Base-by-base conservation (phyloP, 306 rosid genomes). In the Vachellia pachyceras region DNA sequence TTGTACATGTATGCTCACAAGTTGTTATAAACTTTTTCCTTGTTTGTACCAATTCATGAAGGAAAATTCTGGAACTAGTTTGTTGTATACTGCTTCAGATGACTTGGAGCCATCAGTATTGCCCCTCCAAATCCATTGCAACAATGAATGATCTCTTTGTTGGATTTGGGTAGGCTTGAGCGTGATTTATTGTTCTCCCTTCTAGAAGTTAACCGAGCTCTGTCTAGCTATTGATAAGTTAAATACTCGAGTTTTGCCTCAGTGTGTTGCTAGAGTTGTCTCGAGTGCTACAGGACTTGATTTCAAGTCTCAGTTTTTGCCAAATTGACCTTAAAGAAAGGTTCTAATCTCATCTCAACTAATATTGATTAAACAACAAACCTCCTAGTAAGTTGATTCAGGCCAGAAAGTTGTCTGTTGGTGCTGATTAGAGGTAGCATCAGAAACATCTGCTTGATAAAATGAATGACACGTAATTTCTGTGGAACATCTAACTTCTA, bases 371-470 rank as follows among this genome's bases (percentile, higher is more conserved):
- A 22, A 23, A 72, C 18, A 49, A 49, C 6, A 29, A 33, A 29
- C 40, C 44, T 49, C 33, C 60, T 18, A 52, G 60, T 18, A 18
- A 18, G 60, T 52, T 52, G 60, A 18, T 1, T 52, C n/a, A 9
- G 60, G 22, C 57, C 57, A 1, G 57, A 50, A 18, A 50, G 20
- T 50, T 50, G 20, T 15, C 22, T 50, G 67, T 20, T 20, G 67
- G 22, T 37, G n/a, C n/a, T n/a, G n/a, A n/a, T n/a, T n/a, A n/a
- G n/a, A 52, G 39, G 33, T 52, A 50, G 36, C 65, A 52, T 52
- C 35, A 50, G 36, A 25, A 52, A 52, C 3, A 75, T 42, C 23
- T 54, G 25, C 50, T 42, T 67, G 45, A 74, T 67, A 64, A 72
- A 73, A 39, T 60, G 68, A 37, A 39, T 80, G 29, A 65, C 17